Evolutionary conservation across 345 rosid genomes (phyloP), one percentile per base, ranked within the genome.

Genomic region (Raphanus sativus): DNA sequence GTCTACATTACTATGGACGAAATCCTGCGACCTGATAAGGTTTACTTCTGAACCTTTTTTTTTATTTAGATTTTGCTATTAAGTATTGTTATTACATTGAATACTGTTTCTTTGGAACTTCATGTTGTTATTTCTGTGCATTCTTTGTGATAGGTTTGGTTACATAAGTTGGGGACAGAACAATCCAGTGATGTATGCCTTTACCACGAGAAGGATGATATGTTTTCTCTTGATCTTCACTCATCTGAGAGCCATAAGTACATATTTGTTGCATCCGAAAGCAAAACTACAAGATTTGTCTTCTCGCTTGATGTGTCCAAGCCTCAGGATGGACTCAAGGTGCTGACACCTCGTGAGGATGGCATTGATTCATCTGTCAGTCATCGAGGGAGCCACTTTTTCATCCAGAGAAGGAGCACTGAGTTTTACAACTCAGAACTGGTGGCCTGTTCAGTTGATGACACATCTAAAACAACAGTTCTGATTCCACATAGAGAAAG

Each of bases 141-240:
- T 48, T 81, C 70, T 81, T 36, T 34, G 58, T 77, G 25, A 76
- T 76, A 94, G 98, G 95, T 79, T 50, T 94, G 98, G 98, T 82
- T 92, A 67, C 98, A 94, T 82, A 88, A 86, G 86, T 63, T 94
- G 87, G 98, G 87, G 67, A 83, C 93, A 1, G 90, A 87, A 33
- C 98, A 88, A 52, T 80, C 86, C 36, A 85, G 71, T 79, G 98
- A 94, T 76, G 58, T 75, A 12, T 87, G 97, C 84, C 91, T 94
- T 69, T 90, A 92, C 77, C 95, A 92, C 42, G 98, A 94, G 84
- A 85, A 90, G 84, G 95, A 94, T 85, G 97, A 92, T 65, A 92
- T 80, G 83, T 94, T 89, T 83, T 85, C 90, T 75, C 81, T 94
- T 75, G 86, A 63, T 63, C 90, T 94, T 65, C 67, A 74, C 40